Base-by-base conservation (phyloP, 306 rosid genomes). In the Herpetospermum pedunculosum region DNA sequence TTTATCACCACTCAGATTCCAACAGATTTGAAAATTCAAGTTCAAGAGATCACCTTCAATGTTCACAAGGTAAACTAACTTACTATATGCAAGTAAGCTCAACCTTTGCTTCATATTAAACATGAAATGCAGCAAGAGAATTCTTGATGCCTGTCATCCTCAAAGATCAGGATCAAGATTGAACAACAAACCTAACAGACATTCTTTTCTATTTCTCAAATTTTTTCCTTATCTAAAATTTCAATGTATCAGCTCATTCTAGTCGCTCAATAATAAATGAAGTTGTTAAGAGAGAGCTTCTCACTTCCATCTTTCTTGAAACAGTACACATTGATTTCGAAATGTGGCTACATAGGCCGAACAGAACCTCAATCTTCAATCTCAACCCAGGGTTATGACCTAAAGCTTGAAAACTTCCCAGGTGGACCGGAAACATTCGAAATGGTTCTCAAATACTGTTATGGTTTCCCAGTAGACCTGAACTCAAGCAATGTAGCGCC, bases 341-440 rank as follows among this genome's bases (percentile, higher is more conserved):
- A 91, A 87, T 89, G 97, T 73, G 96, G 95, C 81, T 94, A 91
- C 91, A 79, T 94, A 78, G 81, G 80, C 62, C 81, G 83, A 75
- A 34, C 79, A 77, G 96, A 85, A 60, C 72, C 75, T 63, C 95
- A 88, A 72, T 83, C 89, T 46, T 81, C 83, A 38, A 81, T 77
- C 73, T 82, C 92, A 76, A 87, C 71, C 59, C 74, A 79, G 18
- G 79, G 84, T 70, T 72, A 80, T 43, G 83, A 76, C 40, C 77
- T 89, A 75, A 87, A 84, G 81, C 95, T 94, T 14, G 96, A 91
- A 69, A 87, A 88, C 81, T 89, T 91, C 77, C 99, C 99, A 26
- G 96, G 97, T 50, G 96, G 92, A 70, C 70, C 89, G 9, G 89
- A 88, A 80, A 80, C 91, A 75, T 91, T 91, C 23, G 95, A 88